Conservation (phyloP, 2,329 filamentous ascomycete species). For the Scleromitrula shiraiana region DNA sequence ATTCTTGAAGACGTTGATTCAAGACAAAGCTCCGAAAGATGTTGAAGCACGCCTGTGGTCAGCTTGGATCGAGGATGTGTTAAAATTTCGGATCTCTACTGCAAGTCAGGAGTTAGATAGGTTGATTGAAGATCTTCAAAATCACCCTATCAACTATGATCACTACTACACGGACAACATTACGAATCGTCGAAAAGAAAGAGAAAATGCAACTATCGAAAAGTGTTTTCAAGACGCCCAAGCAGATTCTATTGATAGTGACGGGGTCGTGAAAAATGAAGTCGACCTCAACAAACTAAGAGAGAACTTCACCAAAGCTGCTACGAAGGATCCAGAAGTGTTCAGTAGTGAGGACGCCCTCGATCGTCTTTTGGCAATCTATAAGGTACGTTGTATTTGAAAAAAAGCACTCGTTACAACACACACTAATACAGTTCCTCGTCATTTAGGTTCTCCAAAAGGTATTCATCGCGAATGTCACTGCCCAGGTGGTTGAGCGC, state of each 20-base stretch:
- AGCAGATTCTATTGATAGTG: not conserved
- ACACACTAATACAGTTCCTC: not conserved
- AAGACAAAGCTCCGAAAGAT: conserved; percentile 4
- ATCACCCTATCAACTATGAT: conserved; percentile 32
- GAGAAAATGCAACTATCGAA: conserved; percentile 6
- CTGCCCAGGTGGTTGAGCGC: conserved; percentile 27
- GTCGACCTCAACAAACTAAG: not conserved
- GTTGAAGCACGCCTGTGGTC: conserved; percentile 7
- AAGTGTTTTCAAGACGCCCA: not conserved
- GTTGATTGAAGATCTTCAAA: conserved; percentile 22
- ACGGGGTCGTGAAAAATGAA: not conserved
- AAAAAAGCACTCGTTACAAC: not conserved
- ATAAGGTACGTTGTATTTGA: conserved; percentile 23
- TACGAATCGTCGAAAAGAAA: conserved; percentile 14
- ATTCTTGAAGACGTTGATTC: not conserved
- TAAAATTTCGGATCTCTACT: not conserved
- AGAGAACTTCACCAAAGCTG: not conserved
- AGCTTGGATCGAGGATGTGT: not conserved
- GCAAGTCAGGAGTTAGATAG: not conserved
- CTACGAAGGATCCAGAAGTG: conserved; percentile 24
- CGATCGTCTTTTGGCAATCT: conserved; percentile 28
- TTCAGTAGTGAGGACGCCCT: conserved; percentile 28
- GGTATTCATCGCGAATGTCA: conserved; percentile 30
- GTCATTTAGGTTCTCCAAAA: conserved; percentile 26
- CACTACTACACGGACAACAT: conserved; percentile 31